Evolutionary conservation across 2,329 filamentous ascomycete species (phyloP).

Genomic region (Paecilomyces variotii): DNA sequence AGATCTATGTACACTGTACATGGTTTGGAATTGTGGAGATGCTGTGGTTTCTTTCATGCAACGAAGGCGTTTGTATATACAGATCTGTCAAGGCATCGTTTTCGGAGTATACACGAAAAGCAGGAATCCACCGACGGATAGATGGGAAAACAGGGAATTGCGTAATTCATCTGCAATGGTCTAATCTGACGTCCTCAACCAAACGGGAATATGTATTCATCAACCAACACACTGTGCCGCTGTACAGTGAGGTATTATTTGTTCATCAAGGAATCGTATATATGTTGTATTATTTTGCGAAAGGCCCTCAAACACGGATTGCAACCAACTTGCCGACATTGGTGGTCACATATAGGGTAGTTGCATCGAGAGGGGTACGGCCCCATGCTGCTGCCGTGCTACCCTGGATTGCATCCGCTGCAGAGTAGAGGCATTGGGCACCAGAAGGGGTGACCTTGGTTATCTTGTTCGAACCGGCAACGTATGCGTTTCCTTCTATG

Average conservation of each 20-base stretch:
- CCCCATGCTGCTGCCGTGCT: not conserved
- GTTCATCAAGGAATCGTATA: not conserved
- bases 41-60: too few species aligned
- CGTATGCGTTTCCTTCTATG: constrained; percentile 6
- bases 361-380: not conserved
- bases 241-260: not conserved
- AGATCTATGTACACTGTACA: too few species aligned
- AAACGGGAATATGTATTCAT: too few species aligned
- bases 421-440: not conserved
- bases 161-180: too few species aligned
- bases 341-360: not conserved
- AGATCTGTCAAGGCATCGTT: too few species aligned
- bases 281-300: not conserved
- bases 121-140: too few species aligned
- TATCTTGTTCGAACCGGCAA: constrained; percentile 5
- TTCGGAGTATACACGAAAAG: too few species aligned
- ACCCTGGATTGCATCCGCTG: not conserved
- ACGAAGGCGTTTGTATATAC: too few species aligned
- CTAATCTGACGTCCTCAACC: too few species aligned
- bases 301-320: not conserved
- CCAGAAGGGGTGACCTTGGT: not conserved
- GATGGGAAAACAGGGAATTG: too few species aligned
- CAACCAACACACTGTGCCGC: too few species aligned
- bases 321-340: not conserved
- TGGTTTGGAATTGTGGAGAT: too few species aligned